Conservation (phyloP, 306 rosid genomes). For the Vigna angularis region DNA sequence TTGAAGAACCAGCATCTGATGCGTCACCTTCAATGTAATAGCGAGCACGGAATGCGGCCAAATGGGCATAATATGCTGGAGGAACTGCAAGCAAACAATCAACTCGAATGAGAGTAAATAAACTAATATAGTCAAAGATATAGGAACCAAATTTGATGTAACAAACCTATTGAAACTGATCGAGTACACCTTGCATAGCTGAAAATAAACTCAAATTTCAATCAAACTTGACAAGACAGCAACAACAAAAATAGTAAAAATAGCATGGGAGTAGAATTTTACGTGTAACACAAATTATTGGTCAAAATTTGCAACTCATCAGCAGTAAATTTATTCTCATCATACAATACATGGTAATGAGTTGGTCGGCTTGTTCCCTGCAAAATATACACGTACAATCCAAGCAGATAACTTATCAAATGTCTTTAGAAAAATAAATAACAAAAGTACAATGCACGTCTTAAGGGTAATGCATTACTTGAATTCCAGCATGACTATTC, state of each 20-base stretch:
- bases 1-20: conserved; percentile 42
- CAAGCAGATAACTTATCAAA: background rate
- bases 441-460: background rate
- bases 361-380: conserved; percentile 62
- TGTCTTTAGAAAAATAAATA: background rate
- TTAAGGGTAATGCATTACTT: conserved; percentile 43
- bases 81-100: conserved; percentile 46
- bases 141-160: background rate
- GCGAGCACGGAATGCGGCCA: conserved; percentile 55
- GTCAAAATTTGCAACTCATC: conserved; percentile 49
- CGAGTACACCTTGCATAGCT: conserved; percentile 60
- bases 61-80: conserved; percentile 60
- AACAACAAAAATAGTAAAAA: background rate
- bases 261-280: background rate
- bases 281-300: conserved; percentile 56
- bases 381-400: background rate
- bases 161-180: conserved; percentile 54
- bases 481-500: conserved; percentile 88
- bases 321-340: conserved; percentile 43
- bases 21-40: conserved; percentile 47
- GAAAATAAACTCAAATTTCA: background rate
- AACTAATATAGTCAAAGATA: background rate
- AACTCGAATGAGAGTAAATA: background rate
- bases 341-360: conserved; percentile 52
- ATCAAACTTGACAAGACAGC: background rate